Conservation (phyloP, 371 early-diverging fungal species). For the Syncephalastrum monosporum region DNA sequence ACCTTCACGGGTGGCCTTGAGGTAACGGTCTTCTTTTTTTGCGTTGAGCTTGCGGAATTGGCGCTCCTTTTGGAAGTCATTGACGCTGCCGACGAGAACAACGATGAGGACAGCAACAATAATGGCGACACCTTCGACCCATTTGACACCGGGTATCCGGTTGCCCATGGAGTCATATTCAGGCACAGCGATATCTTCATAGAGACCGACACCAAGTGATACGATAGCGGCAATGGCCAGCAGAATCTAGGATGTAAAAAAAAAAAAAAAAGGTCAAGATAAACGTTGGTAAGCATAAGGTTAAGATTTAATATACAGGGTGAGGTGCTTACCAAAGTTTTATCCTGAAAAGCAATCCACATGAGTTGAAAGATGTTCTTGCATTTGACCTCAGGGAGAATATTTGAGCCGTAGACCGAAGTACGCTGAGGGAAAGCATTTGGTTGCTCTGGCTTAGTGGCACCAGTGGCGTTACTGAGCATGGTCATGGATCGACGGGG, state of each 20-base stretch:
- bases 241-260: constrained; percentile 51
- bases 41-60: constrained; percentile 84
- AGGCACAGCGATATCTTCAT: constrained; percentile 68
- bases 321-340: constrained; percentile 63
- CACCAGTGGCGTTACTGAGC: constrained; percentile 8
- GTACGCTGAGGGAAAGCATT: constrained; percentile 35
- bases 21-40: constrained; percentile 78
- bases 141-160: constrained; percentile 56
- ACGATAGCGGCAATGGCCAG: constrained; percentile 83
- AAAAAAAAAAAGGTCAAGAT: background rate
- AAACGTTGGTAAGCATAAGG: too few relatives aligned
- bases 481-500: constrained; percentile 16
- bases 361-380: constrained; percentile 72
- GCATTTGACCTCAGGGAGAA: constrained; percentile 64
- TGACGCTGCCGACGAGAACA: constrained; percentile 75
- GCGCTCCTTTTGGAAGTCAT: constrained; percentile 85
- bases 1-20: constrained; percentile 77
- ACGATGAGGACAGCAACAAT: constrained; percentile 81
- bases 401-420: constrained; percentile 61
- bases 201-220: constrained; percentile 85
- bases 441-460: constrained; percentile 11
- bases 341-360: constrained; percentile 85
- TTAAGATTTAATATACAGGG: too few relatives aligned
- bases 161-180: constrained; percentile 36
- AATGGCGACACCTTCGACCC: constrained; percentile 84